Evolutionary conservation across 2,329 filamentous ascomycete species (phyloP), one percentile per base, ranked within the genome.

Genomic region (Colletotrichum godetiae): DNA sequence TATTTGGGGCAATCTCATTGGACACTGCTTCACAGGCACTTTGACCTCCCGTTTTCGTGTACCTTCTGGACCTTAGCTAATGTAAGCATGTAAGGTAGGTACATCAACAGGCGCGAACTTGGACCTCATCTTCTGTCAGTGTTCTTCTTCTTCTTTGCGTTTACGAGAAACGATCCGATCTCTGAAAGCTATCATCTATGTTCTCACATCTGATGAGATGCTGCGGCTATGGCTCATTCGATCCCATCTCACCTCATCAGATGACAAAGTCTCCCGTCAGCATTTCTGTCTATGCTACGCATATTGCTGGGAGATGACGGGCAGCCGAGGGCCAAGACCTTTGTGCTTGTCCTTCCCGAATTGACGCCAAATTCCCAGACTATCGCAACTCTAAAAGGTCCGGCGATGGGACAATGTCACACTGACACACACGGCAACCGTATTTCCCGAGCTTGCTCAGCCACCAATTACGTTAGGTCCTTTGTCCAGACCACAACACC

Each of bases 361-460:
- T 22, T 8, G 46, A 55, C 70, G 66, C 70, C 70, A 73, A 65
- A 24, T 37, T 5, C 27, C 24, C 53, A 56, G 35, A 68, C 68
- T 72, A 72, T 62, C 22, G 63, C 29, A 57, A 42, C 57, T 68
- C 68, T 59, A 46, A 62, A 61, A 19, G 31, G 15, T 24, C 58
- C 56, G n/a, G 29, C 27, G 27, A 24, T 19, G 31, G 42, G 42
- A 53, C 11, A 24, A 4, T 53, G 42, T 49, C 42, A 49, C 53
- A 24, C 22, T 19, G 12, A 42, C 49, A 56, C 56, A 65, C 29
- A 12, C 29, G 19, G n/a, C 22, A 56, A 49, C 22, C 22, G 46
- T 49, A 42, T 55, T 31, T 19, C 22, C 22, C 22, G 13, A 49
- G 27, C 7, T 12, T 33, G 42, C 27, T 15, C 56, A 22, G 19